Evolutionary conservation across 2,329 filamentous ascomycete species (phyloP), one percentile per base, ranked within the genome.

Genomic region (Acrocalymma vagum): DNA sequence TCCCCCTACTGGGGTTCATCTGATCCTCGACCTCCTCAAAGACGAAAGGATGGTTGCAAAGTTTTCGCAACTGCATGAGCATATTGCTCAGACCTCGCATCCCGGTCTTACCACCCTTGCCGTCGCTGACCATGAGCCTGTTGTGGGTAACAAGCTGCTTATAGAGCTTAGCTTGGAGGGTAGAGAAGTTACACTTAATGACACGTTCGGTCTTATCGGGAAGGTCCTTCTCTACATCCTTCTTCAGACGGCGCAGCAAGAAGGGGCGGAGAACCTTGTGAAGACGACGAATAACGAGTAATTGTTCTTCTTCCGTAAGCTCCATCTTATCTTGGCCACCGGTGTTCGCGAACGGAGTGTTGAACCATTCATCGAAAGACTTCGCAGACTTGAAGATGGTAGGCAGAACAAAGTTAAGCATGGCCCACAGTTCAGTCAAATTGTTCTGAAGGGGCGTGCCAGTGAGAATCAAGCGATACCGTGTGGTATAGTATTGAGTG

Each of bases 311-410:
- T 94, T 99, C 94, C 9, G 88, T 95, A 50, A 99, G 79, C 66
- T 97, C 93, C 89, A 99, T 99, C 78, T 94, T 96, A 72, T 99
- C 94, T 73, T 97, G 93, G 26, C 90, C 86, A 72, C 94, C 94
- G 5, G 94, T 99, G 68, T 99, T 99, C 57, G 94, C 94, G 70
- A 99, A 99, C 0, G 94, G 94, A 17, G 94, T 99, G 69, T 97
- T 99, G 84, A 99, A 99, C 94, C 94, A 99, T 71, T 99, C 94
- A 69, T 99, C 94, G 65, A 99, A 99, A 2, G 93, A 97, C 69
- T 94, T 96, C 49, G 93, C 91, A 2, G 94, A 97, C 71, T 99
- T 99, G 85, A 99, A 99, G 55, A 99, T 99, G 58, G 90, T 97
- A 3, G 94, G 94, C 32, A 99, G 78, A 26, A 96, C 94, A 70